phyloP scores from a whole-genome alignment of 768 basidiomycete genomes.

The Tricholoma sp. region DNA sequence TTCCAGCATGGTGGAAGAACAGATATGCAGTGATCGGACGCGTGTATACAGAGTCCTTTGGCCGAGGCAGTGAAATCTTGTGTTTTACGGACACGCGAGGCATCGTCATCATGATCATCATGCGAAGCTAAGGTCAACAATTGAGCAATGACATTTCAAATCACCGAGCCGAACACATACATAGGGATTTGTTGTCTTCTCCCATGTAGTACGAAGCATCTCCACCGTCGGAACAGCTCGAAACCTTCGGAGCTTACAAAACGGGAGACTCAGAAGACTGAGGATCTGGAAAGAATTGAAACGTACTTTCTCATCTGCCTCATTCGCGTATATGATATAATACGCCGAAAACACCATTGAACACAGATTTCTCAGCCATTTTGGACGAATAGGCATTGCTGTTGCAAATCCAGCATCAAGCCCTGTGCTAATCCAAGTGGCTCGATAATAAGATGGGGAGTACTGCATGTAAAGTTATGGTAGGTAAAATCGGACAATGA shows the following conservation, averaged over 20 bases:
- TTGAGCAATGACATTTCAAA: background rate
- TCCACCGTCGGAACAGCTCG: conserved; percentile 93
- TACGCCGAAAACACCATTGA: conserved; percentile 84
- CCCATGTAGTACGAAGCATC: conserved; percentile 95
- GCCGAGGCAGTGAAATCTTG: conserved; percentile 81
- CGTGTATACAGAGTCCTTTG: conserved; percentile 65
- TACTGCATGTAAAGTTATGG: conserved; percentile 45
- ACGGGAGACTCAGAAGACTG: background rate
- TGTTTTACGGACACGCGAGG: conserved; percentile 62
- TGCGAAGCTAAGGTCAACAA: conserved; percentile 45
- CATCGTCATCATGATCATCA: conserved; percentile 52
- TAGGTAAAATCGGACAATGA: background rate
- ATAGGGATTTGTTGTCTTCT: conserved; percentile 93
- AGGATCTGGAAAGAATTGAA: background rate
- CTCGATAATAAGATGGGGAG: conserved; percentile 89
- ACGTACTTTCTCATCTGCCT: conserved; percentile 90
- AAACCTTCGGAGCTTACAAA: conserved; percentile 74
- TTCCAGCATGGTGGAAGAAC: conserved; percentile 71
- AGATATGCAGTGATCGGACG: conserved; percentile 82
- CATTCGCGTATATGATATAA: conserved; percentile 82
- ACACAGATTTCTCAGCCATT: conserved; percentile 85
- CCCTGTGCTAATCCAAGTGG: conserved; percentile 91
- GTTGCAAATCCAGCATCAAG: conserved; percentile 98
- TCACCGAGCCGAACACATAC: conserved; percentile 36
- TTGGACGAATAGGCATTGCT: conserved; percentile 87